Evolutionary conservation across 2,329 filamentous ascomycete species (phyloP).

Genomic region (Leptographium flavum): DNA sequence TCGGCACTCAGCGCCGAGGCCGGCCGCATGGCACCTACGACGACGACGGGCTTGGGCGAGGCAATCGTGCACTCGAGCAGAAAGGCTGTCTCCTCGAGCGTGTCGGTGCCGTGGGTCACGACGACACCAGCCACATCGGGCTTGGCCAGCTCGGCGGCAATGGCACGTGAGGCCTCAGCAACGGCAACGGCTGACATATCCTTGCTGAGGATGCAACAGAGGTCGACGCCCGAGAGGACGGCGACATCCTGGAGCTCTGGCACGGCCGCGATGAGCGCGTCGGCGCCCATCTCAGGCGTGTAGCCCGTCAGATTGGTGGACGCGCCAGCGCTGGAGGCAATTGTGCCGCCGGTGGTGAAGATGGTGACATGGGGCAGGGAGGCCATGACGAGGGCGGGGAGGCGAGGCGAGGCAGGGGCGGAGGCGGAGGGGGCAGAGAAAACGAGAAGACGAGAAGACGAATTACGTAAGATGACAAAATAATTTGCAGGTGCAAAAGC

Average conservation of each 20-base stretch:
- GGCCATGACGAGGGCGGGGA: no score
- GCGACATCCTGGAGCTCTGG: constrained; percentile 38
- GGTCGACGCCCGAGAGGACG: constrained; percentile 38
- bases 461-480: no score
- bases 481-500: no score
- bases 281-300: constrained; percentile 29
- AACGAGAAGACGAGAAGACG: no score
- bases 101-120: constrained; percentile 52
- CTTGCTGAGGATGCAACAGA: constrained; percentile 32
- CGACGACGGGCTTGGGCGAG: constrained; percentile 42
- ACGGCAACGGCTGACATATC: constrained; percentile 34
- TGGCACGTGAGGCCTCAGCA: constrained; percentile 30
- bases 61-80: constrained; percentile 44
- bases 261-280: constrained; percentile 37
- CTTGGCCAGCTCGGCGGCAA: constrained; percentile 31
- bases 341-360: constrained; percentile 44
- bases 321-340: constrained; percentile 35
- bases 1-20: constrained; percentile 48
- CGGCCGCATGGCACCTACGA: constrained; percentile 49
- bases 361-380: constrained; percentile 39
- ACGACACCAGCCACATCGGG: constrained; percentile 34
- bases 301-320: constrained; percentile 32
- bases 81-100: constrained; percentile 48
- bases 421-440: no score
- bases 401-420: not conserved